A percentile compares a stretch with the other conserved stretches of the same genome.
phyloP scores from a whole-genome alignment of 306 rosid species.

The Dryas drummondii region DNA sequence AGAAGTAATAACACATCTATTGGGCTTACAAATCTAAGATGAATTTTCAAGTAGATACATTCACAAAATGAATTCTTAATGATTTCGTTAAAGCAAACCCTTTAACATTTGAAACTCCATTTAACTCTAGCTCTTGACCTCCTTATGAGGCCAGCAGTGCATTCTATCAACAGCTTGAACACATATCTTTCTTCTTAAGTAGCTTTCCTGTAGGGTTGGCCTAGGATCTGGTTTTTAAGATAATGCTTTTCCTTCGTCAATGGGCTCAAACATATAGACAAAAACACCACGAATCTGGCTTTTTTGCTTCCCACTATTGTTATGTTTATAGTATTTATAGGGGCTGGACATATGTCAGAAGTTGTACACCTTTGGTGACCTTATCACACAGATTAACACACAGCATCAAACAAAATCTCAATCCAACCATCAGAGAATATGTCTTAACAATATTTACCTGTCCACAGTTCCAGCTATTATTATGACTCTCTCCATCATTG shows the following conservation, averaged over 20 bases:
- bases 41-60: background rate
- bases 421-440: background rate
- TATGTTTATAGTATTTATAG: no score
- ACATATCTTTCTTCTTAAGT: background rate
- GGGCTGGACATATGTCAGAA: background rate
- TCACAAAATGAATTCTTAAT: background rate
- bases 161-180: background rate
- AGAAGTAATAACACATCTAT: conserved; percentile 8
- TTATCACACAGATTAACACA: background rate
- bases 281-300: background rate
- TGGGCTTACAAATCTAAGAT: background rate
- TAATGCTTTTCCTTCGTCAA: background rate
- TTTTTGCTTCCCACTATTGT: background rate
- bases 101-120: no score
- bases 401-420: conserved; percentile 1
- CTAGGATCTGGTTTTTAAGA: background rate
- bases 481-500: conserved; percentile 95
- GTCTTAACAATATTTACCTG: conserved; percentile 53
- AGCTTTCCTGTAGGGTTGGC: background rate
- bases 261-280: background rate
- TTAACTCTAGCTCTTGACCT: background rate
- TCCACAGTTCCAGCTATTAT: conserved; percentile 99
- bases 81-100: no score
- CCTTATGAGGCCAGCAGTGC: background rate
- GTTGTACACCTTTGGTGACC: background rate